Conservation (phyloP, 345 rosid genomes). For the Iberis pinnata region DNA sequence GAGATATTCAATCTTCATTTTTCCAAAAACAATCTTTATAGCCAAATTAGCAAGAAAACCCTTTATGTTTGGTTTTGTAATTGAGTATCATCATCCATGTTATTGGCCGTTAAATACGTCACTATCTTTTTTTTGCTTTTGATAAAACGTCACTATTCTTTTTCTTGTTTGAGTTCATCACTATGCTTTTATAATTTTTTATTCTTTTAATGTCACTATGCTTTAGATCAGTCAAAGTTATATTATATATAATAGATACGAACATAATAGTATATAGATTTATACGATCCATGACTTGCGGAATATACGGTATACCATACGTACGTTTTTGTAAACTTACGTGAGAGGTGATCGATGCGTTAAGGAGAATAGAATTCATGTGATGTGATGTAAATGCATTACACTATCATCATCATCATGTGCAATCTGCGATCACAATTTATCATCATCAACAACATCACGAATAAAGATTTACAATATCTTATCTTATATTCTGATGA, state of each 20-base stretch:
- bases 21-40: too few relatives aligned
- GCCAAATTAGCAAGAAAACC: too few relatives aligned
- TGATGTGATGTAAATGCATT: slow-evolving; percentile 29
- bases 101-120: too few relatives aligned
- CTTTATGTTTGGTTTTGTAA: too few relatives aligned
- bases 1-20: too few relatives aligned
- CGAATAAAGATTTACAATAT: slow-evolving; percentile 23
- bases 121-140: too few relatives aligned
- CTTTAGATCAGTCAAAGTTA: slow-evolving; percentile 1
- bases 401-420: slow-evolving; percentile 30
- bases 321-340: slow-evolving; percentile 17
- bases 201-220: too few relatives aligned
- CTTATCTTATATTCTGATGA: slow-evolving; percentile 29
- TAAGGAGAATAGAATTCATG: slow-evolving; percentile 21
- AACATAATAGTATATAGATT: slow-evolving; percentile 9
- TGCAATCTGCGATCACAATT: slow-evolving; percentile 25
- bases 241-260: too few relatives aligned
- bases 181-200: too few relatives aligned
- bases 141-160: too few relatives aligned
- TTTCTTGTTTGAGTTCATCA: too few relatives aligned
- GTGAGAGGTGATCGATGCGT: slow-evolving; percentile 19
- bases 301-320: slow-evolving; percentile 22
- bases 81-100: too few relatives aligned
- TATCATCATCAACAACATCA: slow-evolving; percentile 11
- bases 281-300: slow-evolving; percentile 15